phyloP scores from a whole-genome alignment of 2,329 filamentous ascomycete species.

The Paraphaeosphaeria minitans region DNA sequence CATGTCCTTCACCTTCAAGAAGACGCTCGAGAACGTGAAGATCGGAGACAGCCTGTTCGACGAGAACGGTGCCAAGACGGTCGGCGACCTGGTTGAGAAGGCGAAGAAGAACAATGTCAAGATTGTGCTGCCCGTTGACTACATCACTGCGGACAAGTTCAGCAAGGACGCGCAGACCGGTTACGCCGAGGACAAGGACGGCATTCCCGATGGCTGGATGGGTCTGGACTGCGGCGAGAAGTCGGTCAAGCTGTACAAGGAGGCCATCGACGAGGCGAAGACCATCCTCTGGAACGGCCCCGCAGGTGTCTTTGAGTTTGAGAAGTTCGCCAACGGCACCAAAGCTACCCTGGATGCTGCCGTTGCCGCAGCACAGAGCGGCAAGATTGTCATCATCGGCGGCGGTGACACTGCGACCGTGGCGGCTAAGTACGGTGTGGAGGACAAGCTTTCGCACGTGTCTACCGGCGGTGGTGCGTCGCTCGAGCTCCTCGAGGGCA shows the following conservation, averaged over 20 bases:
- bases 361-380: slow-evolving; percentile 76
- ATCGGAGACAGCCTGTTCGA: slow-evolving; percentile 94
- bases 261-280: slow-evolving; percentile 84
- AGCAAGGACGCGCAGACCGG: slow-evolving; percentile 79
- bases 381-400: slow-evolving; percentile 97
- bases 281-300: slow-evolving; percentile 99
- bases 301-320: slow-evolving; percentile 95
- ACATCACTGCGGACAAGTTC: slow-evolving; percentile 96
- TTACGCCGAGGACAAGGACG: slow-evolving; percentile 80
- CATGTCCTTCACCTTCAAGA: slow-evolving; percentile 99
- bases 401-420: slow-evolving; percentile 98
- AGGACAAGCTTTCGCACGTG: slow-evolving; percentile 97
- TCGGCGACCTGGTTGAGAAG: slow-evolving; percentile 86
- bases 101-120: slow-evolving; percentile 96
- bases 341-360: slow-evolving; percentile 90
- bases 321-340: slow-evolving; percentile 89
- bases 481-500: slow-evolving; percentile 95
- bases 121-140: slow-evolving; percentile 92
- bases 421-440: slow-evolving; percentile 93
- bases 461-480: slow-evolving; percentile 95
- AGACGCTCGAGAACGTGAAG: slow-evolving; percentile 87
- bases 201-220: slow-evolving; percentile 97
- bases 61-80: slow-evolving; percentile 90
- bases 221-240: slow-evolving; percentile 93
- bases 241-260: slow-evolving; percentile 85